Conservation (phyloP, 1,284 basidiomycete genomes). For the Leccinum subfulvum region DNA sequence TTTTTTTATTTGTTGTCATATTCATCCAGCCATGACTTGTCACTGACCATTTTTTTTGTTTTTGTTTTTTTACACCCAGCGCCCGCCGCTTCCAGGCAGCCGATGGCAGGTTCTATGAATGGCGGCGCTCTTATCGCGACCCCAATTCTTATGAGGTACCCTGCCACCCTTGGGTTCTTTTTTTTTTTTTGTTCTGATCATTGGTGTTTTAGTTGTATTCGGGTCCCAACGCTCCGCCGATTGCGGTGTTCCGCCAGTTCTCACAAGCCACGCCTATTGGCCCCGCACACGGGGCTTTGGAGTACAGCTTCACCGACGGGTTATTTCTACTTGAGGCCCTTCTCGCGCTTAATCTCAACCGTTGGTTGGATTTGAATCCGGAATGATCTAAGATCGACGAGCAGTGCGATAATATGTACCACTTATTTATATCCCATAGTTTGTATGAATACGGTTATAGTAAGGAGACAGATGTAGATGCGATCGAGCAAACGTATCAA, state of each 20-base stretch:
- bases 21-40: not conserved
- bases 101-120: slow-evolving; percentile 57
- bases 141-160: slow-evolving; percentile 55
- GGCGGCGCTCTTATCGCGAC: slow-evolving; percentile 51
- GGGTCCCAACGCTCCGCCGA: slow-evolving; percentile 40
- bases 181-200: slow-evolving; percentile 2
- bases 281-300: slow-evolving; percentile 57
- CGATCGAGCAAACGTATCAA: slow-evolving; percentile 18
- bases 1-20: not conserved
- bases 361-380: slow-evolving; percentile 65
- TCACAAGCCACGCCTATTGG: slow-evolving; percentile 57
- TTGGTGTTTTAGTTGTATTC: slow-evolving; percentile 43
- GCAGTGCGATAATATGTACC: slow-evolving; percentile 18
- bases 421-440: slow-evolving; percentile 36
- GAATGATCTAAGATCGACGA: slow-evolving; percentile 36
- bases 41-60: slow-evolving; percentile 19
- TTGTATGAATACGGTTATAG: slow-evolving; percentile 35
- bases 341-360: slow-evolving; percentile 66
- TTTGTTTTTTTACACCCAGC: slow-evolving; percentile 34
- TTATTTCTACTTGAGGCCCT: slow-evolving; percentile 60
- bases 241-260: slow-evolving; percentile 58
- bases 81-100: slow-evolving; percentile 56
- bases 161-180: not conserved
- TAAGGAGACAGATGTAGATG: slow-evolving; percentile 15
- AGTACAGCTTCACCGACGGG: slow-evolving; percentile 61